Evolutionary conservation across 1,139 yeast genomes (phyloP).

Genomic region (Kodamaea alishanica): DNA sequence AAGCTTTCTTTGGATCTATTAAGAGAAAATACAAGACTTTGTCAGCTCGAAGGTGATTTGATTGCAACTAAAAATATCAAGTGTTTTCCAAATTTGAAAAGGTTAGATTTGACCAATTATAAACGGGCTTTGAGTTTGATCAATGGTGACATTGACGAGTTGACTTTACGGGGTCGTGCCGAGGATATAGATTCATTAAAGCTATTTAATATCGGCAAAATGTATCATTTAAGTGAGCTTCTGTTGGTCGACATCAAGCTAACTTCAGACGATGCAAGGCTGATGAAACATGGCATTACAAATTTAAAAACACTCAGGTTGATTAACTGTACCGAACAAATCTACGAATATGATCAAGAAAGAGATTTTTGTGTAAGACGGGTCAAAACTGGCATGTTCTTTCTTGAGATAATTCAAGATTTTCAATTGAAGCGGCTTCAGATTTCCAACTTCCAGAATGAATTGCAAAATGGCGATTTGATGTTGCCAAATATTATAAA

Average conservation of each 20-base stretch:
- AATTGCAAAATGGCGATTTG: slow-evolving; percentile 4
- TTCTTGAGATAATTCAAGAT: slow-evolving; percentile 6
- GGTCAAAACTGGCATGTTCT: slow-evolving; percentile 5
- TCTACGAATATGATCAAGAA: slow-evolving; percentile 10
- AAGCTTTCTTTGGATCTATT: slow-evolving; percentile 10
- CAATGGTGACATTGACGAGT: too few species aligned
- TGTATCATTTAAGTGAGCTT: too few species aligned
- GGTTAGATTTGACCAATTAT: slow-evolving; percentile 6
- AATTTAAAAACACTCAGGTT: slow-evolving; percentile 12
- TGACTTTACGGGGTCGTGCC: too few species aligned
- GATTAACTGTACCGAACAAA: slow-evolving; percentile 21
- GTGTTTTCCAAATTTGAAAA: slow-evolving; percentile 5
- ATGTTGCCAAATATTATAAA: slow-evolving; percentile 1
- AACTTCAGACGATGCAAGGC: slow-evolving; percentile 3
- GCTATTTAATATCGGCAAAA: too few species aligned
- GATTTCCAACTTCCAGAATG: slow-evolving; percentile 7
- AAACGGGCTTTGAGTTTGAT: too few species aligned
- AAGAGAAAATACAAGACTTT: slow-evolving; percentile 2
- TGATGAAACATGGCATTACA: background rate
- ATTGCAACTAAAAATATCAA: background rate
- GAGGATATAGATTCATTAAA: too few species aligned
- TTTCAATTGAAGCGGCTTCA: slow-evolving; percentile 1
- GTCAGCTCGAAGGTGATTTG: slow-evolving; percentile 11
- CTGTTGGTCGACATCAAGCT: slow-evolving; percentile 3
- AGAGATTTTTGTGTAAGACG: slow-evolving; percentile 9